These are phyloP conservation scores for Coleophoma crateriformis DNA, from an alignment of 2,329 filamentous ascomycete species.

Conservation along the genomic window DNA sequence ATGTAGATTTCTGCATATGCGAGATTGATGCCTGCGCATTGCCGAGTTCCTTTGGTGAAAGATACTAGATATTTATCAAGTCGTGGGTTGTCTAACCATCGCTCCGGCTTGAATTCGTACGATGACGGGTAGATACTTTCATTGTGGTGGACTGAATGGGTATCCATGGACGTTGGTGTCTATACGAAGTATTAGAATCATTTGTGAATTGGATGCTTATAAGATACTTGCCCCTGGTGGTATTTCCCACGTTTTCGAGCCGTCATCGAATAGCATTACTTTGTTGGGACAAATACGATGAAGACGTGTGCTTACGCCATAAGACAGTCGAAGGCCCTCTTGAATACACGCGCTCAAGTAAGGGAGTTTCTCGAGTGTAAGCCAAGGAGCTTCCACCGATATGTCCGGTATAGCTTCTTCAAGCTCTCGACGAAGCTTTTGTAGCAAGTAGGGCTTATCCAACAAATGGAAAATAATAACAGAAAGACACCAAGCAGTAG, in stretches of 20 bases:
- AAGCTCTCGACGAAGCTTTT: constrained; percentile 20
- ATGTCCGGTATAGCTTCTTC: constrained; percentile 12
- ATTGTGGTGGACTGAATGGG: constrained; percentile 27
- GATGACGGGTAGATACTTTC: constrained; percentile 26
- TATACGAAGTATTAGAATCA: constrained; percentile 11
- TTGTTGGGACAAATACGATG: constrained; percentile 27
- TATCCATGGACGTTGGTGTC: constrained; percentile 26
- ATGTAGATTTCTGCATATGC: constrained; percentile 24
- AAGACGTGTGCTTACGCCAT: constrained; percentile 27
- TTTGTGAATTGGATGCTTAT: not conserved
- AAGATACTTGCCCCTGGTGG: constrained; percentile 20
- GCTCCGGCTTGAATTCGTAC: constrained; percentile 27
- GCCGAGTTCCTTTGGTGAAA: constrained; percentile 20
- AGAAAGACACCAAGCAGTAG: constrained; percentile 24
- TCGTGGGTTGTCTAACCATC: constrained; percentile 25
- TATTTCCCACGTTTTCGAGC: constrained; percentile 22
- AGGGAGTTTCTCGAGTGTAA: constrained; percentile 29
- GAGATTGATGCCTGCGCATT: constrained; percentile 22
- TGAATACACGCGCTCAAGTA: constrained; percentile 25
- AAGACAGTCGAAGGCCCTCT: constrained; percentile 26
- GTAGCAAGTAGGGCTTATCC: constrained; percentile 14
- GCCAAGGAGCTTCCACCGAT: constrained; percentile 31
- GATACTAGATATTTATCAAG: constrained; percentile 19
- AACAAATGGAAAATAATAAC: constrained; percentile 25
- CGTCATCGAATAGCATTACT: constrained; percentile 21